Evolutionary conservation across 345 rosid genomes (phyloP), one percentile per base, ranked within the genome.

Genomic region (Salix koriyanagi): DNA sequence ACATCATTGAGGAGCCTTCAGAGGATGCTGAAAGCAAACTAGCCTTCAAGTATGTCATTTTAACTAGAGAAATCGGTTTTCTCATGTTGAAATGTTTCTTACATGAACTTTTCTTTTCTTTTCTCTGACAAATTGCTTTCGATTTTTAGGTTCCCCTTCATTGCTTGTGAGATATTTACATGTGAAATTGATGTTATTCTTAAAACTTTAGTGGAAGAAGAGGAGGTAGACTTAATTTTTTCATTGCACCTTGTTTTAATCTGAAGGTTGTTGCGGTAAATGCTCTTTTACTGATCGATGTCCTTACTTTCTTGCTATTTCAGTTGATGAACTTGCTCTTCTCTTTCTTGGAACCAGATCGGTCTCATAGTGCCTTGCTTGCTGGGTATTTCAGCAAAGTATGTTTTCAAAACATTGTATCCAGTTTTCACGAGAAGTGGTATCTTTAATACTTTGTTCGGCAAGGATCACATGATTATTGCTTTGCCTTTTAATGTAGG

Each of bases 311-410:
- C 76, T 67, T 72, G 37, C 76, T 75, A 44, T 81, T 80, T 84
- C 91, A 96, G 99, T 80, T 96, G 76, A 94, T 96, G 97, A 85
- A 90, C 90, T 78, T 94, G 65, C 97, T 96, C 75, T 94, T 96
- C 88, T 90, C 97, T 81, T 94, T 92, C 85, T 86, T 96, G 90
- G 91, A 92, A 84, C 94, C 96, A 65, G 87, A 88, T 75, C 94
- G 92, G 81, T 80, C 88, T 79, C 98, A 94, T 79, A 89, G 97
- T 86, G 90, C 98, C 41, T 83, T 92, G 83, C 86, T 91, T 72
- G 99, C 99, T 56, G 98, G 98, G 69, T 96, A 96, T 86, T 96
- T 96, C 84, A 91, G 99, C 89, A 96, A 96, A 94, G 98, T 96
- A 68, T 77, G 67, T 73, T 74, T 69, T 60, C 36, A 56, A 16